These are phyloP conservation scores for Rhizophagus clarus DNA, from an alignment of 192 early-diverging fungal genomes.

Conservation along the genomic window DNA sequence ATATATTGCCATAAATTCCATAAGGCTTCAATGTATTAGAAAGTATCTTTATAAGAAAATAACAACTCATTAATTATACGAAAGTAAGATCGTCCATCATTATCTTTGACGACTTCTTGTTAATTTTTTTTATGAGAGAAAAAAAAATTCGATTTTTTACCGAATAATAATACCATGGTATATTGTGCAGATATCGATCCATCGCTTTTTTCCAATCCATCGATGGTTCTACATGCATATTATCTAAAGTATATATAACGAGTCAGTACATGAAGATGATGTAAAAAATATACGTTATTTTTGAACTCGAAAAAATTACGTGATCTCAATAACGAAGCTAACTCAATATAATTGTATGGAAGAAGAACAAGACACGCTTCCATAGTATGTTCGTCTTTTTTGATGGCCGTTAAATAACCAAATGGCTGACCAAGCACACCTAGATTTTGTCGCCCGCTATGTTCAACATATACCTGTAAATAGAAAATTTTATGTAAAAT, in stretches of 20 bases:
- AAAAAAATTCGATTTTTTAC: background rate
- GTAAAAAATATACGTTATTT: background rate
- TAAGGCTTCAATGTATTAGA: background rate
- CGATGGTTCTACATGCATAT: background rate
- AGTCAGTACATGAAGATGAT: background rate
- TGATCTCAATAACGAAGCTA: background rate
- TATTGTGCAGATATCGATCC: background rate
- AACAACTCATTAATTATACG: background rate
- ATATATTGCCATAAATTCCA: background rate
- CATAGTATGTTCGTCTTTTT: slow-evolving; percentile 5
- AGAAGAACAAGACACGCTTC: slow-evolving; percentile 18
- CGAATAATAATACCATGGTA: slow-evolving; percentile 19
- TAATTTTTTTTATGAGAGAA: background rate
- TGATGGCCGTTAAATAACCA: background rate
- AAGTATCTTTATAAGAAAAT: background rate
- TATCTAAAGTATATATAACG: background rate
- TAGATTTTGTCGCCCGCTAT: background rate
- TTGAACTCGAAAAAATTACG: background rate
- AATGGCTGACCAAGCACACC: slow-evolving; percentile 2
- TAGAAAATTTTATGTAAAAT: background rate
- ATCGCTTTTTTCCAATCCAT: background rate
- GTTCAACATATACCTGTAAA: background rate
- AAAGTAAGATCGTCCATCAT: too few species aligned
- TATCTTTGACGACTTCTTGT: too few species aligned
- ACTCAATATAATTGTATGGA: slow-evolving; percentile 2